A percentile compares a stretch with the other conserved stretches of the same genome.
phyloP scores from a whole-genome alignment of 2,329 filamentous ascomycete species.

The Metarhizium sp. region DNA sequence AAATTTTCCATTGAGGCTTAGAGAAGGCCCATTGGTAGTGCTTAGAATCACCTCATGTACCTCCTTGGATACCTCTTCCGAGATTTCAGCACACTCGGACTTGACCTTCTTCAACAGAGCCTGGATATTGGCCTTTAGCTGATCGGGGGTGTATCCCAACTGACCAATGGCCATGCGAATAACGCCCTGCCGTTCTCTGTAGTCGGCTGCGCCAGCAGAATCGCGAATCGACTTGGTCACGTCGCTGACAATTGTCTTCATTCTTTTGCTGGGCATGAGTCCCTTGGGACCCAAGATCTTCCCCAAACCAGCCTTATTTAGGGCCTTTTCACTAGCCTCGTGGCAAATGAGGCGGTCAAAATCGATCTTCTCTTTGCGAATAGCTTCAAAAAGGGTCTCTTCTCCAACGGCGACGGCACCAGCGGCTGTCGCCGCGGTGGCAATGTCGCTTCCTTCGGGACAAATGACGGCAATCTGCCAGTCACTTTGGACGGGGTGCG shows the following conservation, averaged over 20 bases:
- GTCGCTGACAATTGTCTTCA: constrained; percentile 79
- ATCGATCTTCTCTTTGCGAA: constrained; percentile 64
- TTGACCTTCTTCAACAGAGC: constrained; percentile 67
- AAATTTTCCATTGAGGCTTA: constrained; percentile 78
- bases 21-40: constrained; percentile 76
- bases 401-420: constrained; percentile 82
- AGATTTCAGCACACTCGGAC: constrained; percentile 66
- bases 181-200: constrained; percentile 76
- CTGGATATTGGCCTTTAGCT: constrained; percentile 78
- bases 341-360: constrained; percentile 91
- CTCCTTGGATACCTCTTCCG: constrained; percentile 36
- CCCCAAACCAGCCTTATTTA: constrained; percentile 75
- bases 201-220: constrained; percentile 75
- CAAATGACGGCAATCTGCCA: constrained; percentile 85
- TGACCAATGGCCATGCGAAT: constrained; percentile 87
- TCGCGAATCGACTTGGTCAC: constrained; percentile 67
- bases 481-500: constrained; percentile 83
- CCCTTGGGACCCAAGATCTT: constrained; percentile 79
- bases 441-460: constrained; percentile 67
- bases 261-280: constrained; percentile 84
- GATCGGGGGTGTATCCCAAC: constrained; percentile 76
- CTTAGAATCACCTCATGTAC: constrained; percentile 64
- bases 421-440: constrained; percentile 62
- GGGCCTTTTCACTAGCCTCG: constrained; percentile 61
- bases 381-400: constrained; percentile 71